A percentile compares a stretch with the other conserved stretches of the same genome.
These are phyloP conservation scores for Lipomyces sp. DNA, from an alignment of 805 yeast species.

Conservation along the genomic window DNA sequence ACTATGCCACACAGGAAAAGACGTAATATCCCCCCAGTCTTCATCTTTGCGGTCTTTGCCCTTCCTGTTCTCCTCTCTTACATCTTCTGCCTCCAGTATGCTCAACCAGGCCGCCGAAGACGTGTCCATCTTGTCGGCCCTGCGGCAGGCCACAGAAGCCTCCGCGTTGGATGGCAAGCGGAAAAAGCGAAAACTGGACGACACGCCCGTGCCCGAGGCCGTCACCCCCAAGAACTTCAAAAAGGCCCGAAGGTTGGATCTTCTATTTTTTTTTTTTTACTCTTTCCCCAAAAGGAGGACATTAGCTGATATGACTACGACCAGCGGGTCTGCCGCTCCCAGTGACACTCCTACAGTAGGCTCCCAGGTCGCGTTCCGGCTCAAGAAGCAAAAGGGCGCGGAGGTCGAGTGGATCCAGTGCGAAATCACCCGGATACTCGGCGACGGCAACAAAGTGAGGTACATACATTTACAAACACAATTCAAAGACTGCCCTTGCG, in stretches of 20 bases:
- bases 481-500: no score
- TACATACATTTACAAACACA: no score
- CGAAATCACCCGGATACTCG: conserved; percentile 71
- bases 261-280: not conserved
- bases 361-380: conserved; percentile 83
- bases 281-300: not conserved
- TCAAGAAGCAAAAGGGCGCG: conserved; percentile 56
- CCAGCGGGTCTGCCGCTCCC: conserved; percentile 18
- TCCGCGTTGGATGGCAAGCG: conserved; percentile 16
- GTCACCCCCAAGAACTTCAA: conserved; percentile 21
- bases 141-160: conserved; percentile 21
- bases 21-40: conserved; percentile 1
- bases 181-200: conserved; percentile 27
- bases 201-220: conserved; percentile 1
- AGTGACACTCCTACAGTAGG: conserved; percentile 40
- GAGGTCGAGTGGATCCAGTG: conserved; percentile 96
- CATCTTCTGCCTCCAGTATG: not conserved
- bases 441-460: conserved; percentile 55
- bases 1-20: conserved; percentile 15
- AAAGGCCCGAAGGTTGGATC: conserved; percentile 26
- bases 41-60: not conserved
- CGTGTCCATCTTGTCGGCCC: conserved; percentile 15
- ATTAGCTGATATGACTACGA: not conserved
- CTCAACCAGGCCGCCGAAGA: conserved; percentile 25
- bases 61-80: not conserved